Conservation (phyloP, 306 rosid genomes). For the Ochetophila trinervis region DNA sequence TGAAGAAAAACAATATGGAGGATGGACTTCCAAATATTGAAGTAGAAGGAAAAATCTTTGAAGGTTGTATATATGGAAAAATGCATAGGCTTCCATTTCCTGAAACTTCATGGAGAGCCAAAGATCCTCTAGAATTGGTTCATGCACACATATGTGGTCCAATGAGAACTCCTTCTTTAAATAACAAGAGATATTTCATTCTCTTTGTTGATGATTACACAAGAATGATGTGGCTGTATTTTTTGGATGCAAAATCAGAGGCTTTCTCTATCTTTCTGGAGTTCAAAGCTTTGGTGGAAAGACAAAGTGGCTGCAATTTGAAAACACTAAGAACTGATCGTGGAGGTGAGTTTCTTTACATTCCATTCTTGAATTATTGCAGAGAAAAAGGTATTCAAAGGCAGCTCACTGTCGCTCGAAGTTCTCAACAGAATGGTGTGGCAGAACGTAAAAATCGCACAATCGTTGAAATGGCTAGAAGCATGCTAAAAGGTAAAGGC, state of each 20-base stretch:
- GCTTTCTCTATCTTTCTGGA: not conserved
- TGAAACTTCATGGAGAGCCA: not conserved
- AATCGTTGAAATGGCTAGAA: slow-evolving; percentile 1
- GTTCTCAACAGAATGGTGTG: slow-evolving; percentile 4
- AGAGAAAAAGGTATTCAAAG: not conserved
- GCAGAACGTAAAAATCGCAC: not conserved
- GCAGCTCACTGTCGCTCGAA: not conserved
- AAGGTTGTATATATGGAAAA: slow-evolving; percentile 6
- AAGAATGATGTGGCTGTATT: not conserved
- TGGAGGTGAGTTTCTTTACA: slow-evolving; percentile 2
- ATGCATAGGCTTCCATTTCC: slow-evolving; percentile 7
- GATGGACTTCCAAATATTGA: not conserved
- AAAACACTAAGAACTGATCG: not conserved
- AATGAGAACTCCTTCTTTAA: not conserved
- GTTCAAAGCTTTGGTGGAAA: not conserved
- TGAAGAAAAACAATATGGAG: not conserved
- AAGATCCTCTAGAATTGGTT: not conserved
- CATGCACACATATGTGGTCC: slow-evolving; percentile 4
- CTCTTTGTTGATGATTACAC: slow-evolving; percentile 6
- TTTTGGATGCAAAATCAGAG: not conserved
- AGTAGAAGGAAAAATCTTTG: not conserved
- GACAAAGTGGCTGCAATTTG: not conserved
- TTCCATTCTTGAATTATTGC: not conserved
- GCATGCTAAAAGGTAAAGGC: not conserved
- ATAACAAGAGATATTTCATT: not conserved